phyloP scores from a whole-genome alignment of 2,329 filamentous ascomycete species.

The Capronia coronata region DNA sequence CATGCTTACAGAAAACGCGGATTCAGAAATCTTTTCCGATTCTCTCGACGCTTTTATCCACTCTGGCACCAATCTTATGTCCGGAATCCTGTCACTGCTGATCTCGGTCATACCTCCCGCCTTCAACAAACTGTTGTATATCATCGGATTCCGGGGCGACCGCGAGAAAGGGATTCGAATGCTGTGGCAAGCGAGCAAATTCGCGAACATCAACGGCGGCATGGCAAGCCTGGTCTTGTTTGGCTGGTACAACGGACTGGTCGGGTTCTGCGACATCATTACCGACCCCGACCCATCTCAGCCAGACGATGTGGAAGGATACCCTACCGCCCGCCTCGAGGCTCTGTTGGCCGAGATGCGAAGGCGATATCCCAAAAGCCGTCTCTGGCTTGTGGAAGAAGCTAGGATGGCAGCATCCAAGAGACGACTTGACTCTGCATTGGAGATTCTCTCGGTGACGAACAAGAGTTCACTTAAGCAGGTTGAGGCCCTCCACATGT shows the following conservation, averaged over 20 bases:
- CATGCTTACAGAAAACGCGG: conserved; percentile 45
- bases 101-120: conserved; percentile 91
- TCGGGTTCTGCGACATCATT: conserved; percentile 83
- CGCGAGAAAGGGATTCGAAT: conserved; percentile 72
- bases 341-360: conserved; percentile 68
- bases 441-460: conserved; percentile 56
- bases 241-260: conserved; percentile 79
- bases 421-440: conserved; percentile 59
- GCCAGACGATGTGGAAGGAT: conserved; percentile 58
- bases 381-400: conserved; percentile 84
- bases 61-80: conserved; percentile 82
- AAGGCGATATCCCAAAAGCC: conserved; percentile 68
- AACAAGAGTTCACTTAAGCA: conserved; percentile 73
- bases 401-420: conserved; percentile 66
- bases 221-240: conserved; percentile 72
- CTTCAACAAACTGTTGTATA: conserved; percentile 76
- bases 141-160: conserved; percentile 88
- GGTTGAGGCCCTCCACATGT: conserved; percentile 74
- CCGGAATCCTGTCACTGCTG: conserved; percentile 74
- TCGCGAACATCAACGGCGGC: conserved; percentile 85
- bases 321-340: conserved; percentile 63
- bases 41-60: conserved; percentile 83
- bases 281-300: conserved; percentile 46
- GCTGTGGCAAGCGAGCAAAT: conserved; percentile 84
- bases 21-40: conserved; percentile 61